Conservation (phyloP, 2,329 filamentous ascomycete genomes). For the Penicillium verrucosum region DNA sequence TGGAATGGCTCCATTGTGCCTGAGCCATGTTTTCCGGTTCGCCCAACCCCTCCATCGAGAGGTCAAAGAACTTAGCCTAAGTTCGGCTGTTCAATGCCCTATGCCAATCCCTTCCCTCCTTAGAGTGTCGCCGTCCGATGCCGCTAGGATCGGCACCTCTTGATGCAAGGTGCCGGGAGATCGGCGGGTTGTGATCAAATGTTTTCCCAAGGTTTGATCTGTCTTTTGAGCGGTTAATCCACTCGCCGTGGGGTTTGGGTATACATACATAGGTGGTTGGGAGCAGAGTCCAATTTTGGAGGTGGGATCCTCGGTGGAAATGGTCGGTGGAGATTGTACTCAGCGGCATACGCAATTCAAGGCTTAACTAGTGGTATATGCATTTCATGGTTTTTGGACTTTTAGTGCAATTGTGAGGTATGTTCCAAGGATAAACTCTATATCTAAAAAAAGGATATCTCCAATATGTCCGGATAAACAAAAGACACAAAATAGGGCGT, state of each 20-base stretch:
- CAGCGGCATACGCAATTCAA: not conserved
- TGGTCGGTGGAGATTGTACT: not conserved
- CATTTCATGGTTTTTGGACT: not conserved
- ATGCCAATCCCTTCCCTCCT: not conserved
- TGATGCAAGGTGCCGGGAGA: conserved; percentile 23
- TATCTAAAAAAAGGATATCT: not conserved
- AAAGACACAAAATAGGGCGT: not conserved
- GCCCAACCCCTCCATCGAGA: not conserved
- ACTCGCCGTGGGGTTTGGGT: not conserved
- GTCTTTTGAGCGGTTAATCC: not conserved
- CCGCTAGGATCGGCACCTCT: conserved; percentile 12
- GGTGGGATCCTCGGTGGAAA: not conserved
- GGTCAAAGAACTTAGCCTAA: not conserved
- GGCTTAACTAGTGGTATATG: not conserved
- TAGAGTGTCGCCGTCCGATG: not conserved
- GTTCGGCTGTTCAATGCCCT: not conserved
- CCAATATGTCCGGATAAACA: not conserved
- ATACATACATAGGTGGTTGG: not conserved
- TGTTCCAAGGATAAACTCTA: not conserved
- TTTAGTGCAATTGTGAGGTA: not conserved
- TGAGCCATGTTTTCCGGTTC: not conserved
- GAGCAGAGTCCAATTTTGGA: not conserved
- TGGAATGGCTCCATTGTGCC: not conserved
- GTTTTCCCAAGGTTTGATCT: not conserved
- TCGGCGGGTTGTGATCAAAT: conserved; percentile 7